Conservation (phyloP, 2,329 filamentous ascomycete genomes). For the Penicillium sp. region DNA sequence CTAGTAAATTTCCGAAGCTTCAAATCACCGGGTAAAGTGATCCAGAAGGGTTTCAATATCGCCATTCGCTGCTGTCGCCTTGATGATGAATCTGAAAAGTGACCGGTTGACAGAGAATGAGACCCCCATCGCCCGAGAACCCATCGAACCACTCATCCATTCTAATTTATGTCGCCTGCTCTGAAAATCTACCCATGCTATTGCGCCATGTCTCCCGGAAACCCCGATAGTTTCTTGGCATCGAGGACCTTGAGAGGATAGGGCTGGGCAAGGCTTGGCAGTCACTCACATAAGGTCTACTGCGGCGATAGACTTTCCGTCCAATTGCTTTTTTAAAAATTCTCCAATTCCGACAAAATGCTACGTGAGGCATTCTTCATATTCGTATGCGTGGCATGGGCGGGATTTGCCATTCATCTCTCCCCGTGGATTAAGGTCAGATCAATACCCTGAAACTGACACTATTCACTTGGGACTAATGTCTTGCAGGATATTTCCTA, state of each 20-base stretch:
- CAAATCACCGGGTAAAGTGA: neutral
- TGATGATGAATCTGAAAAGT: neutral
- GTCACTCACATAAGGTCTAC: neutral
- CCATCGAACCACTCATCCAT: neutral
- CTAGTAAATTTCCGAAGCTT: neutral
- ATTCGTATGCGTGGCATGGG: neutral
- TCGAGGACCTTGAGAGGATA: slow-evolving; percentile 6
- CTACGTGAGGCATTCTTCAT: neutral
- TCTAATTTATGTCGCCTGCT: neutral
- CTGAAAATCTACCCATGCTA: neutral
- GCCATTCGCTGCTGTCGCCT: neutral
- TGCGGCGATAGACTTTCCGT: neutral
- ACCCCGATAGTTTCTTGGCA: neutral
- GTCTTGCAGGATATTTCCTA: neutral
- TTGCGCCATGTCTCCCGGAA: neutral
- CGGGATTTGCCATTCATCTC: neutral
- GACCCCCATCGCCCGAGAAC: neutral
- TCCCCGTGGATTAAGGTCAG: neutral
- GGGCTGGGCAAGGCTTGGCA: slow-evolving; percentile 1
- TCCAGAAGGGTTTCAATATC: neutral
- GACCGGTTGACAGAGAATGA: neutral
- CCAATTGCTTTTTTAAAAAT: neutral
- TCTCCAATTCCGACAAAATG: neutral
- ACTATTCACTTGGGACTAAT: neutral
- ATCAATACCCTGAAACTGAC: neutral